Base-by-base conservation (phyloP, 2,329 filamentous ascomycete species). In the Amauroascus verrucosus region DNA sequence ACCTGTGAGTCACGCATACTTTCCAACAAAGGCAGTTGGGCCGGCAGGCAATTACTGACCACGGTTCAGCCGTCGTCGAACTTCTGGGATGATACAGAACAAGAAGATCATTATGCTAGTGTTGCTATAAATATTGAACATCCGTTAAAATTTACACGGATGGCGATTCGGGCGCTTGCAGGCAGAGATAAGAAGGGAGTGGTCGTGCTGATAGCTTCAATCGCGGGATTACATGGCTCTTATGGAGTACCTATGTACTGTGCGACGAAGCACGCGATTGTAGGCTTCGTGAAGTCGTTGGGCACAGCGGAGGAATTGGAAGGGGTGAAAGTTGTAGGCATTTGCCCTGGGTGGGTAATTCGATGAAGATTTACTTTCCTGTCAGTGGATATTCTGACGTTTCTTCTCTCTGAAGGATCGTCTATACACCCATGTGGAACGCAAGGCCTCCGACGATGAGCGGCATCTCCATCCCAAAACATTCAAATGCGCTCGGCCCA, bases 21-120 rank as follows among this genome's bases (percentile, higher is more conserved):
- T 26, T 26, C 11, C 20, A 28, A 26, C 9, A 28, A 14, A 8
- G 2, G n/a, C 9, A 13, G 18, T 26, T 46, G 6, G 2, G 24
- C 11, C 13, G 13, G 18, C 43, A 26, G 43, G n/a, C 9, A 49
- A 49, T n/a, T n/a, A 16, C 16, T 52, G 54, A 35, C 53, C n/a
- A 20, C 63, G 58, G 58, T 67, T 64, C 4, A 67, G 65, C 30
- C 30, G 30, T 32, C 11, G 6, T 32, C 45, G 5, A 16, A 38
- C n/a, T 71, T 70, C 60, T 67, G 67, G 63, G 56, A 66, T 41
- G 68, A 72, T 58, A 60, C 60, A 3, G 68, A 70, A 55, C 58
- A 60, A 3, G 61, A 65, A 28, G 30, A 54, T 33, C 26, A 33
- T 35, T 71, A 70, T 57, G 56, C 58, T 14, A 40, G 58, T 3